phyloP scores from a whole-genome alignment of 345 rosid genomes.

The Camelina laxa region DNA sequence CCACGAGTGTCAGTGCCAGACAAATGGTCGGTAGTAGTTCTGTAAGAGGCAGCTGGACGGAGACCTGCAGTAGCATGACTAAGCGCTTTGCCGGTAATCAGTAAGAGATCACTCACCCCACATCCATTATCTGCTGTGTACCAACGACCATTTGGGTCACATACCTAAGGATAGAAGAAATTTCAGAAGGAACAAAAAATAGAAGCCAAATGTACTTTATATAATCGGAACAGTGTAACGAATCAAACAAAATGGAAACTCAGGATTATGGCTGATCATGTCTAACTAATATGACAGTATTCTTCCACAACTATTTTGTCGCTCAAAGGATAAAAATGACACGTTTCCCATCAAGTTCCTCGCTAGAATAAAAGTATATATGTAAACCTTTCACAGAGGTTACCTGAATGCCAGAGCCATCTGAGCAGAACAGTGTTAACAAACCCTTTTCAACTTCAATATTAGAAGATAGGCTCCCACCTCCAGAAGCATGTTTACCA shows the following conservation, averaged over 20 bases:
- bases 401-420: conserved; percentile 85
- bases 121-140: conserved; percentile 85
- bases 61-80: conserved; percentile 96
- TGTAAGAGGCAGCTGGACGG: conserved; percentile 83
- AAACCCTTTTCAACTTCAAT: conserved; percentile 94
- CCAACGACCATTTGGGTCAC: conserved; percentile 98
- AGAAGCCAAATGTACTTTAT: conserved; percentile 8
- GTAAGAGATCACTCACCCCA: conserved; percentile 75
- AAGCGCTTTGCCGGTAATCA: conserved; percentile 92
- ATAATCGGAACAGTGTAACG: neutral
- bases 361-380: conserved; percentile 2
- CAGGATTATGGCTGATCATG: conserved; percentile 23
- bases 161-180: conserved; percentile 62
- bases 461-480: conserved; percentile 62
- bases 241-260: conserved; percentile 28
- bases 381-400: conserved; percentile 30
- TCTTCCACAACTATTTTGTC: conserved; percentile 20
- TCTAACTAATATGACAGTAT: conserved; percentile 10
- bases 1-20: conserved; percentile 62
- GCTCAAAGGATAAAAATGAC: neutral
- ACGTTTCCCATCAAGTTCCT: conserved; percentile 16
- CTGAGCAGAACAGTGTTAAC: conserved; percentile 80
- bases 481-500: conserved; percentile 74
- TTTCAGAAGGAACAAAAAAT: conserved; percentile 22
- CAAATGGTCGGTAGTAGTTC: conserved; percentile 60